Evolutionary conservation across 164 flowering plant genomes (phyloP).

Genomic region (Euptelea pleiosperma): DNA sequence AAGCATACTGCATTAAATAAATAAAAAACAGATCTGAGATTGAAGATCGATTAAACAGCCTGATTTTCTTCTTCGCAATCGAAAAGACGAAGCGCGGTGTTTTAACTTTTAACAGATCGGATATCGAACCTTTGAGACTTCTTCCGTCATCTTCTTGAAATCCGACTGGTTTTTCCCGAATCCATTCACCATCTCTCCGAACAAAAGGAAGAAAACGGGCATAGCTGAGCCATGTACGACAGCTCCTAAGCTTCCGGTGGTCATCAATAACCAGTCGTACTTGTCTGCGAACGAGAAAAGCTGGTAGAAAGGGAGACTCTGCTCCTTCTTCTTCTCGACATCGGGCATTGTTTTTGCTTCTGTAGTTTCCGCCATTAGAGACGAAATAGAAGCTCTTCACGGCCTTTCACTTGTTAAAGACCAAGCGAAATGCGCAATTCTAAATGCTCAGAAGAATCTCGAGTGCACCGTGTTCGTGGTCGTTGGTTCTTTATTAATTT

Average conservation of each 20-base stretch:
- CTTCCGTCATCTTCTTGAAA: conserved; percentile 65
- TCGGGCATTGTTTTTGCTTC: conserved; percentile 57
- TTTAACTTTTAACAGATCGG: too few species aligned
- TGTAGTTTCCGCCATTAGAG: conserved; percentile 56
- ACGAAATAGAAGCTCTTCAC: background rate
- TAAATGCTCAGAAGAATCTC: too few species aligned
- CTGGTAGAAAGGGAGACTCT: conserved; percentile 70
- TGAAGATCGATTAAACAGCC: background rate
- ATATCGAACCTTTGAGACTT: conserved; percentile 73
- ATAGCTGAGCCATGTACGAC: conserved; percentile 90
- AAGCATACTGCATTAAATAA: conserved; percentile 70
- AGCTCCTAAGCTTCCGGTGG: conserved; percentile 80
- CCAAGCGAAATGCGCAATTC: too few species aligned
- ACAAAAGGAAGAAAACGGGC: conserved; percentile 91
- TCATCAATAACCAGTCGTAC: conserved; percentile 72
- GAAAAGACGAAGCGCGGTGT: background rate
- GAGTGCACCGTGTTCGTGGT: too few species aligned
- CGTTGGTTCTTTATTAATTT: too few species aligned
- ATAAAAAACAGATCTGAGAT: conserved; percentile 29
- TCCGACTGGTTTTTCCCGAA: conserved; percentile 84
- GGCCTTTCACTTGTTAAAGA: too few species aligned
- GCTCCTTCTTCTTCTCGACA: conserved; percentile 86
- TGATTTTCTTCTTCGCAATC: background rate
- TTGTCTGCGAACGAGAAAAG: conserved; percentile 90
- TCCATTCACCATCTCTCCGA: conserved; percentile 94